phyloP scores from a whole-genome alignment of 345 rosid genomes.

The Dovyalis caffra region DNA sequence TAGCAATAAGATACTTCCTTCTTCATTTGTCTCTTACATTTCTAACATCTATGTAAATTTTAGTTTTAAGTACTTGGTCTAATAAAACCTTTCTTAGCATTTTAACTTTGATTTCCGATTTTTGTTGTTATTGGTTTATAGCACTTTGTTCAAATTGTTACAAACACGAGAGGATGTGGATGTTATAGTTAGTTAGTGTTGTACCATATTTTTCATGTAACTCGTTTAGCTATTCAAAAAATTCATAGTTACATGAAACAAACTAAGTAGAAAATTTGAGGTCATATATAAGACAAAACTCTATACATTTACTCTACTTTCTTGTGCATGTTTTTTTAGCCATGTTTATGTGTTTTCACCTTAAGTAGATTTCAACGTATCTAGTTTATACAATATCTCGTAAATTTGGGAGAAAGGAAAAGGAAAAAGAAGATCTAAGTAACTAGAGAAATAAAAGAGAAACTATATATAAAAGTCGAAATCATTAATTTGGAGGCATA shows the following conservation, averaged over 20 bases:
- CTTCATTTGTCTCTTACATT: neutral
- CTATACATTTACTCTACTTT: slow-evolving; percentile 4
- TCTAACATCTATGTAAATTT: neutral
- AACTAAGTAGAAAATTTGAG: slow-evolving; percentile 1
- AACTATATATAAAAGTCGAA: neutral
- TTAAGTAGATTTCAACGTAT: slow-evolving; percentile 56
- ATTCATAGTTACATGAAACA: slow-evolving; percentile 20
- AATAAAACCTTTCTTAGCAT: neutral
- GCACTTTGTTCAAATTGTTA: too few species aligned
- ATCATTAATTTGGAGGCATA: slow-evolving; percentile 20
- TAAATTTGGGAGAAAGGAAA: slow-evolving; percentile 5
- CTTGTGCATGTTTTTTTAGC: neutral
- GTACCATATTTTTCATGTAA: slow-evolving; percentile 3
- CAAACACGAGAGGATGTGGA: neutral
- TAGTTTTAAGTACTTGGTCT: neutral
- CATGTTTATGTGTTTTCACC: slow-evolving; percentile 4
- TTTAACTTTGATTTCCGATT: too few species aligned
- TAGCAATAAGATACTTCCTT: neutral
- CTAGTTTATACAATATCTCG: slow-evolving; percentile 63
- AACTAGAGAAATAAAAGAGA: neutral
- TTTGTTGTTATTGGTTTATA: too few species aligned
- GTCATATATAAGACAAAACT: slow-evolving; percentile 10
- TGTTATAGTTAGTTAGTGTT: neutral
- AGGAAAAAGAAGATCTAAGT: neutral
- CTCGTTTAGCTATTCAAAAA: slow-evolving; percentile 21